Conservation (phyloP, 768 basidiomycete genomes). For the Panus rudis region DNA sequence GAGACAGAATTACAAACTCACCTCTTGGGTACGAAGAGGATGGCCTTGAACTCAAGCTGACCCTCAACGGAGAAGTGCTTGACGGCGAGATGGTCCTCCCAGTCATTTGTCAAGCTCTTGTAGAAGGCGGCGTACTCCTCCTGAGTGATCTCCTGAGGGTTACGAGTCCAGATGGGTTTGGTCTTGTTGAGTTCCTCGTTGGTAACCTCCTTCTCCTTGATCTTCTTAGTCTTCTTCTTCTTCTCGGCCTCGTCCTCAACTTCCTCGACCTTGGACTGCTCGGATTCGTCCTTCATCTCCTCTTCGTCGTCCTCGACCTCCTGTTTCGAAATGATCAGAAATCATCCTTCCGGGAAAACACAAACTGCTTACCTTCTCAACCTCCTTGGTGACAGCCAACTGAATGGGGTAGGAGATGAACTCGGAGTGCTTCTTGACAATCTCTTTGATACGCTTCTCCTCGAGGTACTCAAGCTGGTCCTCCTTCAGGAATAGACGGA, state of each 20-base stretch:
- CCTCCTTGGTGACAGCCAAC: slow-evolving; percentile 97
- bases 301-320: slow-evolving; percentile 87
- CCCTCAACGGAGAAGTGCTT: slow-evolving; percentile 99
- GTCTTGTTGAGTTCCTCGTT: slow-evolving; percentile 99
- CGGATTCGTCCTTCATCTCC: slow-evolving; percentile 71
- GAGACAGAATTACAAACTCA: slow-evolving; percentile 27
- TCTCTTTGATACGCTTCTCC: slow-evolving; percentile 99
- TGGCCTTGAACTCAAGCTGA: slow-evolving; percentile 99
- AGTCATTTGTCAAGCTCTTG: slow-evolving; percentile 99
- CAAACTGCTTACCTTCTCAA: slow-evolving; percentile 81
- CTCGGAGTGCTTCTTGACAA: slow-evolving; percentile 99
- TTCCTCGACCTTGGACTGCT: slow-evolving; percentile 67
- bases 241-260: slow-evolving; percentile 66
- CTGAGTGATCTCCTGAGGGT: slow-evolving; percentile 84
- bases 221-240: slow-evolving; percentile 75
- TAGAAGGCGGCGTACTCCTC: slow-evolving; percentile 98
- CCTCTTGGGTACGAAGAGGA: slow-evolving; percentile 96
- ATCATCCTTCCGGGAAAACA: background rate
- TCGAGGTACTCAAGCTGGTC: slow-evolving; percentile 98
- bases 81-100: slow-evolving; percentile 99
- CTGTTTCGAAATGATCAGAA: slow-evolving; percentile 30
- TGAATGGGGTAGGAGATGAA: slow-evolving; percentile 99
- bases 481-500: slow-evolving; percentile 92
- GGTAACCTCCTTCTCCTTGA: slow-evolving; percentile 79
- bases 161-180: slow-evolving; percentile 99